Evolutionary conservation across 768 basidiomycete genomes (phyloP).

Genomic region (Boletales sp.): DNA sequence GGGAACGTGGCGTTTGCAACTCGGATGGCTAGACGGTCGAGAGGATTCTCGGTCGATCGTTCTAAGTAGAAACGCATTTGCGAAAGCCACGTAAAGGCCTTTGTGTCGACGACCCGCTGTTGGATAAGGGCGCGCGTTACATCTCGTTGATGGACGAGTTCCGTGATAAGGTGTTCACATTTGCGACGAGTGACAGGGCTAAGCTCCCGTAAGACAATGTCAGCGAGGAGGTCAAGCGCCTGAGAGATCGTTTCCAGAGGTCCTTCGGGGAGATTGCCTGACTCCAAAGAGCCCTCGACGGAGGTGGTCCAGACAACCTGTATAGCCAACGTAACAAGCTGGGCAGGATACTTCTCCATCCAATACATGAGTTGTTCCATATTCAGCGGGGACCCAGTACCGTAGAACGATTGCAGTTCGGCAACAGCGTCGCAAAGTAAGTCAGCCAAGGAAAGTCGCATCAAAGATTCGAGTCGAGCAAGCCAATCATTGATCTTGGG

Average conservation of each 20-base stretch:
- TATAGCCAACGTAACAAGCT: conserved; percentile 91
- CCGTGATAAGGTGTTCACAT: conserved; percentile 98
- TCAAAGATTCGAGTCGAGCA: conserved; percentile 85
- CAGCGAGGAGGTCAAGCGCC: conserved; percentile 92
- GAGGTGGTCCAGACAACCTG: conserved; percentile 93
- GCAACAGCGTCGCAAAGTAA: conserved; percentile 75
- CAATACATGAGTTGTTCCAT: conserved; percentile 75
- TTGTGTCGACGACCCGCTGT: conserved; percentile 57
- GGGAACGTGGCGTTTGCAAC: conserved; percentile 92
- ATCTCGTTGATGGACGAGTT: conserved; percentile 97
- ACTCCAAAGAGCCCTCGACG: conserved; percentile 69
- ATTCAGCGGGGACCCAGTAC: conserved; percentile 54
- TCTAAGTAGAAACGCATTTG: conserved; percentile 99
- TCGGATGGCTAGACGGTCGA: conserved; percentile 76
- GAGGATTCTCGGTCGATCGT: conserved; percentile 60
- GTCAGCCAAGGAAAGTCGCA: conserved; percentile 85
- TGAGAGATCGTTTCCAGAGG: conserved; percentile 74
- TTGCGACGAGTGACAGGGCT: conserved; percentile 90
- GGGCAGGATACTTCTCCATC: conserved; percentile 94
- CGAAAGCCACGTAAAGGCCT: conserved; percentile 88
- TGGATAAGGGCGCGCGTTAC: conserved; percentile 79
- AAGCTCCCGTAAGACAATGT: conserved; percentile 90
- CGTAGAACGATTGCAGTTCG: conserved; percentile 81
- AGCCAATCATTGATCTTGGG: conserved; percentile 99
- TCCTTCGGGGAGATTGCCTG: conserved; percentile 50